Evolutionary conservation across 768 basidiomycete species (phyloP), one percentile per base, ranked within the genome.

Genomic region (Vishniacozyma victoriae): DNA sequence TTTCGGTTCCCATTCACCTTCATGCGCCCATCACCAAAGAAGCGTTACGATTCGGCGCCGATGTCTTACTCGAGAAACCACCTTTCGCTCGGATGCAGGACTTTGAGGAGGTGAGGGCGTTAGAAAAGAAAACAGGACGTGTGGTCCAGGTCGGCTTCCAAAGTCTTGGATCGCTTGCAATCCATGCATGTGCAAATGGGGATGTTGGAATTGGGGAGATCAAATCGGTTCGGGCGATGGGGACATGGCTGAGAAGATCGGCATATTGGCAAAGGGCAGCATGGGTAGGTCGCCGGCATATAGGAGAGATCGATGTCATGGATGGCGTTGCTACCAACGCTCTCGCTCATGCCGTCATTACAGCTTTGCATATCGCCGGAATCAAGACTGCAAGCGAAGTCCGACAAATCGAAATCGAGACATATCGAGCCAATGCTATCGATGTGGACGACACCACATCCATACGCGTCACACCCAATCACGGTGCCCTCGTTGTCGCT

Each of bases 261-360:
- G n/a, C 23, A 16, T 51, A 51, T 20, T 51, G 50, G 50, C 25
- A 38, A 13, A 35, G 50, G 6, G 18, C 50, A n/a, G 26, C 43
- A 13, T 51, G 50, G 50, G 50, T 35, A 11, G 50, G 50, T 9
- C n/a, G 44, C 29, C 22, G 44, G 36, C 38, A 27, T 22, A n/a
- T 51, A 16, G 50, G 44, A 11, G 44, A 51, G 7, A 29, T 26
- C 13, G 42, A 45, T 7, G 36, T 26, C 11, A 31, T 45, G 43
- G 50, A 51, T 35, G 50, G 50, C 6, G 50, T 51, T 18, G 43
- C 50, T 3, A 51, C 50, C 36, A 51, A 51, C 23, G 43, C 50
- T 7, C 37, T 51, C 12, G 42, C 50, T 6, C 50, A 51, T 20
- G 50, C 50, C 16, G 38, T 51, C 20, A 35, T 51, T 4, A 51